phyloP scores from a whole-genome alignment of 192 early-diverging fungal genomes.

The Mycoemilia scoparia region DNA sequence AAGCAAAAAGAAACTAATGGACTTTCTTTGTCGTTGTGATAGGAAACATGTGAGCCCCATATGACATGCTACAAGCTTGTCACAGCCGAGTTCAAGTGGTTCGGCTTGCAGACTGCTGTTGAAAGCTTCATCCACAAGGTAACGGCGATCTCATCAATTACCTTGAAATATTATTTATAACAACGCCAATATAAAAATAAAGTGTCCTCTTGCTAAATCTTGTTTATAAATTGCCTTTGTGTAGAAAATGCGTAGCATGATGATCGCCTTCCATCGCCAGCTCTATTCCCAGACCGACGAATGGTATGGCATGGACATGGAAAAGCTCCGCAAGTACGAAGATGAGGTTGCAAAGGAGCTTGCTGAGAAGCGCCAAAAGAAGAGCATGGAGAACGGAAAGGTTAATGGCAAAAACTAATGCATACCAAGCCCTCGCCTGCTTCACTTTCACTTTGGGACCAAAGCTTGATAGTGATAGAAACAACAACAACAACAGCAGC shows the following conservation, averaged over 20 bases:
- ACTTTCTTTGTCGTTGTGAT: slow-evolving; percentile 4
- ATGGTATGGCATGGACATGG: slow-evolving; percentile 60
- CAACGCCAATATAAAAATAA: background rate
- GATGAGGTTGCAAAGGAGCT: slow-evolving; percentile 45
- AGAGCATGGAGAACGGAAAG: too few relatives aligned
- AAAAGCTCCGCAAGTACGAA: slow-evolving; percentile 46
- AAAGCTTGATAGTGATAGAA: too few relatives aligned
- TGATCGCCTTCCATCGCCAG: slow-evolving; percentile 55
- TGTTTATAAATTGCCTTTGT: background rate
- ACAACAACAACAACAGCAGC: too few relatives aligned
- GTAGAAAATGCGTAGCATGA: slow-evolving; percentile 33
- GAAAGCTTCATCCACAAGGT: slow-evolving; percentile 46
- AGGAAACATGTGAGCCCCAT: slow-evolving; percentile 40
- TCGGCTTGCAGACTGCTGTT: slow-evolving; percentile 43
- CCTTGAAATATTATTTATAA: background rate
- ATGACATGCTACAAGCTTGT: slow-evolving; percentile 76
- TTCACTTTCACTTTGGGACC: too few relatives aligned
- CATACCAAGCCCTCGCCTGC: too few relatives aligned
- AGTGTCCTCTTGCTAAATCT: background rate
- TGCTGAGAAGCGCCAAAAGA: slow-evolving; percentile 27
- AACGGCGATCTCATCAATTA: too few relatives aligned
- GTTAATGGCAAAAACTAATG: too few relatives aligned
- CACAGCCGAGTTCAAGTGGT: slow-evolving; percentile 60
- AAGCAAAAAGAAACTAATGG: background rate
- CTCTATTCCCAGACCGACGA: slow-evolving; percentile 58